Evolutionary conservation across 2,329 filamentous ascomycete genomes (phyloP).

Genomic region (Pyricularia grisea): DNA sequence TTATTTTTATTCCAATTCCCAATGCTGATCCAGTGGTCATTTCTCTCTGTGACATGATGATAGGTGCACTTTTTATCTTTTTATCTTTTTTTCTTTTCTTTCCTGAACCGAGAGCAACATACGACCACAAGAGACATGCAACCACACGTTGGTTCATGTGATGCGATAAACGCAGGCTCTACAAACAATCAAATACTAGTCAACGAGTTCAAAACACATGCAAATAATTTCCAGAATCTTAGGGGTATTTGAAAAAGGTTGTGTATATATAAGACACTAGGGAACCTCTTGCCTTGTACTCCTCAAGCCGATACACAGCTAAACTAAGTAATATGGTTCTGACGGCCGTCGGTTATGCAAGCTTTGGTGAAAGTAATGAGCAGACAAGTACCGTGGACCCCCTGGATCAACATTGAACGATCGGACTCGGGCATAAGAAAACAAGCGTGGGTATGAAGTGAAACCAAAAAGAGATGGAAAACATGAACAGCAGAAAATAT

Average conservation of each 20-base stretch:
- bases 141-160: neutral
- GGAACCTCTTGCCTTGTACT: neutral
- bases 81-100: no score
- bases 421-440: neutral
- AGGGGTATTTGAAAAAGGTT: neutral
- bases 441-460: conserved; percentile 2
- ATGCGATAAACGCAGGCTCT: neutral
- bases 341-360: neutral
- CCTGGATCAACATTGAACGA: neutral
- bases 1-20: neutral
- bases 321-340: neutral
- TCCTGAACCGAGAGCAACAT: neutral
- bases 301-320: neutral
- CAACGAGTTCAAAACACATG: neutral
- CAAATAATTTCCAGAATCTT: neutral
- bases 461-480: neutral
- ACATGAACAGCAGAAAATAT: neutral
- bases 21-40: neutral
- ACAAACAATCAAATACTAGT: neutral
- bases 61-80: neutral
- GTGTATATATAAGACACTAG: conserved; percentile 1
- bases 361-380: neutral
- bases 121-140: neutral
- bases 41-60: neutral
- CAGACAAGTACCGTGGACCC: neutral